Evolutionary conservation across 1,284 basidiomycete genomes (phyloP).

Genomic region (Thelephora terrestris): DNA sequence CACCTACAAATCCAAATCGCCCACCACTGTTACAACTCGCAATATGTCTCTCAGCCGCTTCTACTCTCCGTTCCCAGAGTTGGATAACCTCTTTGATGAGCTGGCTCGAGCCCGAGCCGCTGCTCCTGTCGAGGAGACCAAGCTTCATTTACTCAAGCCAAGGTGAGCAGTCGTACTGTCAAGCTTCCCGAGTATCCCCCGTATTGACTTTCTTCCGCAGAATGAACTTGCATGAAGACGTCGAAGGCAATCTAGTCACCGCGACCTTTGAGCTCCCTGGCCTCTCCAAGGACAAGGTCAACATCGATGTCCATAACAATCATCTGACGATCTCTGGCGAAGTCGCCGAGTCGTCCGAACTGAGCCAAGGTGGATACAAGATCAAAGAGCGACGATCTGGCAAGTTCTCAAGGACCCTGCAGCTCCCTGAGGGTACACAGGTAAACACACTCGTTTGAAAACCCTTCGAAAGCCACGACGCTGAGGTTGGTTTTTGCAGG

Average conservation of each 20-base stretch:
- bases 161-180: too few species aligned
- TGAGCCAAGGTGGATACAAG: slow-evolving; percentile 34
- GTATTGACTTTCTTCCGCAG: slow-evolving; percentile 15
- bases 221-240: slow-evolving; percentile 37
- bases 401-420: slow-evolving; percentile 35
- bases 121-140: too few species aligned
- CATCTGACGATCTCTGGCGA: slow-evolving; percentile 38
- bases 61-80: too few species aligned
- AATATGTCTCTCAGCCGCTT: too few species aligned
- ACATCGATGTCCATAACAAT: slow-evolving; percentile 32
- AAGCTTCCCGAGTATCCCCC: too few species aligned
- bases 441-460: slow-evolving; percentile 18
- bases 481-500: slow-evolving; percentile 16
- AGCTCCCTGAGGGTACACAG: slow-evolving; percentile 38
- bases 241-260: slow-evolving; percentile 29
- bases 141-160: too few species aligned
- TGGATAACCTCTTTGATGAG: too few species aligned
- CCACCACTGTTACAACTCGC: too few species aligned
- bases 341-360: slow-evolving; percentile 19
- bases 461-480: not conserved
- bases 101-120: too few species aligned
- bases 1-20: too few species aligned
- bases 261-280: slow-evolving; percentile 43
- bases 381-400: slow-evolving; percentile 41
- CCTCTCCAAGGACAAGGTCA: slow-evolving; percentile 31